phyloP scores from a whole-genome alignment of 371 early-diverging fungal species.

The Lichtheimia corymbifera region DNA sequence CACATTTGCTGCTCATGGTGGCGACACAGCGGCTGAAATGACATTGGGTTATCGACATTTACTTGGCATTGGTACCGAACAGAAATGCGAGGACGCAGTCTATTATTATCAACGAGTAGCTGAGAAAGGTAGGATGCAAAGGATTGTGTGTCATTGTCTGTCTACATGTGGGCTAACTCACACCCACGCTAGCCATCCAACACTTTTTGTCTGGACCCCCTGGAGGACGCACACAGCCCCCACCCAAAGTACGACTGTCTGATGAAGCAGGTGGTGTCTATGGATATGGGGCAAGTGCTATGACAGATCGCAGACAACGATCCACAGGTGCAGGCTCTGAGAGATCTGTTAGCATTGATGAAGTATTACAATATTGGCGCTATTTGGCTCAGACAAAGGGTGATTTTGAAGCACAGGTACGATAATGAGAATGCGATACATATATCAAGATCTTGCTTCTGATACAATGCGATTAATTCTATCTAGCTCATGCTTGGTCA shows the following conservation, averaged over 20 bases:
- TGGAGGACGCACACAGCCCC: conserved; percentile 75
- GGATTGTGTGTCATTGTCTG: background rate
- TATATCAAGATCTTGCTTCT: background rate
- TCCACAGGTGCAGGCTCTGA: conserved; percentile 23
- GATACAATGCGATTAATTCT: background rate
- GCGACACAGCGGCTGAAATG: conserved; percentile 77
- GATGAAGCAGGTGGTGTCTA: conserved; percentile 84
- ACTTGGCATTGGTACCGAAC: conserved; percentile 80
- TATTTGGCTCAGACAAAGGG: conserved; percentile 72
- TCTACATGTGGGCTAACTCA: background rate
- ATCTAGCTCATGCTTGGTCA: conserved; percentile 72
- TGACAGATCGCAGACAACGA: conserved; percentile 31
- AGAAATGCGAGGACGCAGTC: conserved; percentile 76
- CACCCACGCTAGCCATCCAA: conserved; percentile 56
- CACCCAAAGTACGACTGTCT: conserved; percentile 68
- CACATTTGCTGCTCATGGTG: conserved; percentile 82
- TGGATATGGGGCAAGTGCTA: conserved; percentile 70
- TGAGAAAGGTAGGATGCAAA: conserved; percentile 57
- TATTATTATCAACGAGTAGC: conserved; percentile 83
- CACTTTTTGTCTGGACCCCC: conserved; percentile 80
- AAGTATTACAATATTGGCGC: conserved; percentile 78
- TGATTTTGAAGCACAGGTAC: conserved; percentile 63
- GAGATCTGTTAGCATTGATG: conserved; percentile 60
- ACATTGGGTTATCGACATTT: conserved; percentile 85
- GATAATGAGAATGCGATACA: background rate